phyloP scores from a whole-genome alignment of 805 yeast genomes.

The Saccharomycopsis babjevae region DNA sequence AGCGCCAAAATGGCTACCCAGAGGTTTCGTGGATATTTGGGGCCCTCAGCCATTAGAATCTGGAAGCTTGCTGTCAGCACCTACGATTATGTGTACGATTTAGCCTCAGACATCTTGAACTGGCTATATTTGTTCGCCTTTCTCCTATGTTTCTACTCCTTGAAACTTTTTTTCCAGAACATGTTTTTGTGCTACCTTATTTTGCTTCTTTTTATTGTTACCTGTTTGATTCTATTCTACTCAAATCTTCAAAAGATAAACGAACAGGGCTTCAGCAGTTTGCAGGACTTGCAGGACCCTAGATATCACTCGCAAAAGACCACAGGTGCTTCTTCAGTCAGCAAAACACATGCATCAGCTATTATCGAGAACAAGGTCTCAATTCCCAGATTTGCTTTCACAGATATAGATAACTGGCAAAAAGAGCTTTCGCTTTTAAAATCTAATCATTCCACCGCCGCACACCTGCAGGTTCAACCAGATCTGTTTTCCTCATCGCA shows the following conservation, averaged over 20 bases:
- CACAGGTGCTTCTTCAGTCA: neutral
- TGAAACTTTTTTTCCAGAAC: slow-evolving; percentile 14
- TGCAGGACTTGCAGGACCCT: neutral
- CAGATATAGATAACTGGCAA: slow-evolving; percentile 17
- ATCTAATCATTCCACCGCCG: too few species aligned
- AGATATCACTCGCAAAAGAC: neutral
- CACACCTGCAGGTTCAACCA: too few species aligned
- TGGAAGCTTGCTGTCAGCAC: neutral
- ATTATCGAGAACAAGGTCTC: slow-evolving; percentile 1
- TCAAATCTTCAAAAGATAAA: slow-evolving; percentile 15
- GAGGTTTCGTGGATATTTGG: neutral
- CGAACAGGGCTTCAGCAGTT: slow-evolving; percentile 4
- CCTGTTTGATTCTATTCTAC: slow-evolving; percentile 7
- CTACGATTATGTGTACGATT: neutral
- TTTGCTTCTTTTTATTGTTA: slow-evolving; percentile 7
- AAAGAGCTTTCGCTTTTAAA: slow-evolving; percentile 5
- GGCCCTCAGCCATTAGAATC: neutral
- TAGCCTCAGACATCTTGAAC: slow-evolving; percentile 3
- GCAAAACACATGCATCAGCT: neutral
- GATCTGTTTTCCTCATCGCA: slow-evolving; percentile 3
- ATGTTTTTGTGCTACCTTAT: slow-evolving; percentile 15
- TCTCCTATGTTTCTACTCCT: slow-evolving; percentile 10
- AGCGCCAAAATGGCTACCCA: neutral
- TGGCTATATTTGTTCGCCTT: slow-evolving; percentile 15
- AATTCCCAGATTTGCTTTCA: slow-evolving; percentile 14